A percentile compares a stretch with the other conserved stretches of the same genome.
Conservation (phyloP, 1,139 yeast genomes). For the Debaryomycetaceae sp. region DNA sequence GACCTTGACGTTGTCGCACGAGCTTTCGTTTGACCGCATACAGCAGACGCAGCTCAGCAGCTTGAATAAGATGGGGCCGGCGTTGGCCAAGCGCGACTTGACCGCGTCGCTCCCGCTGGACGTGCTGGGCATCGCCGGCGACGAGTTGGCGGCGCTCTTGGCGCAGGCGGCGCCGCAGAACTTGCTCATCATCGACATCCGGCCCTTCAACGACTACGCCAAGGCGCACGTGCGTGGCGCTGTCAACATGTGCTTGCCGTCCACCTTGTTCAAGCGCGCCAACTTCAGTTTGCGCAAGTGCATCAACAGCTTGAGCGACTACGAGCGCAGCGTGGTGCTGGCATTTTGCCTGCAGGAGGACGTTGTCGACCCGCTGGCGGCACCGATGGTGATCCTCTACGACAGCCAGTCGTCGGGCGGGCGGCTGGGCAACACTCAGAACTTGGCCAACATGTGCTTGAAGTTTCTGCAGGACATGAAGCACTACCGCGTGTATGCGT, state of each 20-base stretch:
- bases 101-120: constrained; percentile 5
- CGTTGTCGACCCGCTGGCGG: background rate
- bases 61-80: constrained; percentile 10
- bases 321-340: constrained; percentile 30
- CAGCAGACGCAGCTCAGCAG: constrained; percentile 10
- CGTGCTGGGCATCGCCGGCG: background rate
- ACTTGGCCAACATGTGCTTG: constrained; percentile 41
- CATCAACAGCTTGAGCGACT: constrained; percentile 51
- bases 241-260: constrained; percentile 69
- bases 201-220: constrained; percentile 65
- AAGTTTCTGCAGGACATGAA: constrained; percentile 35
- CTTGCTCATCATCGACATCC: constrained; percentile 55
- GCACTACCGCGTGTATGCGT: constrained; percentile 2
- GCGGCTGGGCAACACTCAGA: constrained; percentile 25
- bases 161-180: constrained; percentile 14
- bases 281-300: constrained; percentile 56
- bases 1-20: constrained; percentile 5
- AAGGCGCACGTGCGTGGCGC: constrained; percentile 50
- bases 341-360: constrained; percentile 12
- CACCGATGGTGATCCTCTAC: constrained; percentile 18
- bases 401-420: constrained; percentile 16
- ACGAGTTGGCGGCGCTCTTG: background rate
- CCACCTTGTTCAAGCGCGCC: constrained; percentile 68
- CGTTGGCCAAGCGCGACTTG: constrained; percentile 7
- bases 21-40: constrained; percentile 9